Evolutionary conservation across 352 stramenopile genomes (phyloP), one percentile per base, ranked within the genome.

Genomic region (Globisporangium okanoganense): DNA sequence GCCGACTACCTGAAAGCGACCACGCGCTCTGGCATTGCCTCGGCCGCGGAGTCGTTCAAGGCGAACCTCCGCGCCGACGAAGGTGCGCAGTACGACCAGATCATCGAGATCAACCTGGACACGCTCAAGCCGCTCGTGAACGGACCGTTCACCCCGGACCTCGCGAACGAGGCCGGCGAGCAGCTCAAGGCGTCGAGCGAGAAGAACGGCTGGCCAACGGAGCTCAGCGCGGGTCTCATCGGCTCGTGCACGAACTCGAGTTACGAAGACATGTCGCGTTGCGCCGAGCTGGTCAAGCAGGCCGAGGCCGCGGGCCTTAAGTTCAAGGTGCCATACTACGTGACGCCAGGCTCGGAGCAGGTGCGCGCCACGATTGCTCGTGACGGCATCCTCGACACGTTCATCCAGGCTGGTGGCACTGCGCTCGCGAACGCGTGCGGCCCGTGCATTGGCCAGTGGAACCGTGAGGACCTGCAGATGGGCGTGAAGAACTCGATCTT

Each of bases 391-490:
- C 75, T 96, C 40, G 84, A 95, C 60, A 96, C 82, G 43, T 97
- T 98, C 75, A 58, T 92, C 24, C 66, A 97, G 62, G 84, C 89
- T 22, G 92, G 92, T 52, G 92, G 82, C 54, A 96, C 81, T 49
- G 84, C 93, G 18, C 85, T 98, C 47, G 90, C 92, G 55, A 98
- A 98, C 75, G 92, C 92, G 51, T 98, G 92, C 61, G 92, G 92
- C 36, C 92, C 92, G 33, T 98, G 92, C 80, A 98, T 98, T 87
- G 92, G 92, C 24, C 90, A 97, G 86, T 98, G 92, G 92, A 97
- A 98, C 78, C 88, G 92, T 67, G 84, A 70, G 5, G 89, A 97
- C 65, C 76, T 95, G 65, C 72, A 88, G 41, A 80, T 83, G 76
- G 90, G 88, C 67, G 76, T 83, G 68, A 94, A 94, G 72, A 98